Evolutionary conservation across 352 stramenopile species (phyloP).

Genomic region (Peronosclerospora sorghi): DNA sequence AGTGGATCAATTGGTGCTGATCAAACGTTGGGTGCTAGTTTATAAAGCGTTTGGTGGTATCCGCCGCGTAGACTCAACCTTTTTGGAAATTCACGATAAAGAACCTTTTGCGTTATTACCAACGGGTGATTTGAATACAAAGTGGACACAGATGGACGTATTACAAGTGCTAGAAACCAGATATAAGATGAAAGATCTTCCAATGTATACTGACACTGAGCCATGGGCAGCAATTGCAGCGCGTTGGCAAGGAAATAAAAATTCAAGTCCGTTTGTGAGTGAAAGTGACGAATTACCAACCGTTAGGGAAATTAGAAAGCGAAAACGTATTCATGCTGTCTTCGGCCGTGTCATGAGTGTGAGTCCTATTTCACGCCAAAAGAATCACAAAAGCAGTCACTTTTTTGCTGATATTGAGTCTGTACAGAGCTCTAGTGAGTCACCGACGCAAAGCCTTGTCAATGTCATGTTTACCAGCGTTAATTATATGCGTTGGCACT

Average conservation of each 20-base stretch:
- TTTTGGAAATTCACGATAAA: slow-evolving; percentile 34
- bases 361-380: slow-evolving; percentile 43
- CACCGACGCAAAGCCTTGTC: slow-evolving; percentile 20
- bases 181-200: slow-evolving; percentile 30
- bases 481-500: slow-evolving; percentile 25
- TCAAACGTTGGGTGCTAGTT: slow-evolving; percentile 52
- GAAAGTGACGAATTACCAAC: neutral
- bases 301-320: slow-evolving; percentile 20
- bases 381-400: slow-evolving; percentile 25
- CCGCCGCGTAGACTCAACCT: slow-evolving; percentile 4
- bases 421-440: neutral
- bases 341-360: slow-evolving; percentile 40
- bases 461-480: slow-evolving; percentile 43
- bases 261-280: neutral
- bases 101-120: slow-evolving; percentile 2
- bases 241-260: neutral
- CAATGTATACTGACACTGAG: slow-evolving; percentile 28
- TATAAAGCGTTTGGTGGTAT: slow-evolving; percentile 10
- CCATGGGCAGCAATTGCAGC: slow-evolving; percentile 14
- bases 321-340: slow-evolving; percentile 24
- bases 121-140: neutral
- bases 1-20: slow-evolving; percentile 39
- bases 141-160: slow-evolving; percentile 13
- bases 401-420: slow-evolving; percentile 60
- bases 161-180: slow-evolving; percentile 16